Conservation (phyloP, 352 stramenopile species). For the Chrysophaeum taylorii region DNA sequence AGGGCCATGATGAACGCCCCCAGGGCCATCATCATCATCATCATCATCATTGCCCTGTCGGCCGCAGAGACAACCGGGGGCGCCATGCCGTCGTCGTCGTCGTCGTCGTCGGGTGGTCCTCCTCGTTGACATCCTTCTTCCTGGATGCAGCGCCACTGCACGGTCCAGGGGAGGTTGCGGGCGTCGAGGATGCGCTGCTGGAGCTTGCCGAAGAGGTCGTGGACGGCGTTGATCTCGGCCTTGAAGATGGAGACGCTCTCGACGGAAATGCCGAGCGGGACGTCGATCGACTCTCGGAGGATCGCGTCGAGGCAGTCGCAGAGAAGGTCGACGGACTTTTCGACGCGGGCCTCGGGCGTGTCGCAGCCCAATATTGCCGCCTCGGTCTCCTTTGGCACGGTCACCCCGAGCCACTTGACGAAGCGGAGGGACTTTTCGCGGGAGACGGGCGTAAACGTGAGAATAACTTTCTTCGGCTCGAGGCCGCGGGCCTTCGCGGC, state of each 20-base stretch:
- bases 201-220: slow-evolving; percentile 39
- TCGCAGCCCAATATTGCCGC: slow-evolving; percentile 34
- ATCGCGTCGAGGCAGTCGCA: slow-evolving; percentile 33
- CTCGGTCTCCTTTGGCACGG: slow-evolving; percentile 37
- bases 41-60: no score
- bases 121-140: no score
- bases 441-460: slow-evolving; percentile 44
- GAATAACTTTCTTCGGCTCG: slow-evolving; percentile 37
- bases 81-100: no score
- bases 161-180: slow-evolving; percentile 13
- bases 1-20: no score
- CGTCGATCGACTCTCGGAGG: slow-evolving; percentile 30
- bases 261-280: slow-evolving; percentile 42
- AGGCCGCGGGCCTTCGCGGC: slow-evolving; percentile 33
- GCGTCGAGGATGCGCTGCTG: slow-evolving; percentile 30
- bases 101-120: no score
- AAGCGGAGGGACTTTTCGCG: slow-evolving; percentile 45
- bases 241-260: slow-evolving; percentile 46
- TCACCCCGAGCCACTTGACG: slow-evolving; percentile 47
- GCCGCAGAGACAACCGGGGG: no score
- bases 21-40: no score
- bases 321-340: slow-evolving; percentile 35
- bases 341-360: slow-evolving; percentile 35
- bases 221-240: slow-evolving; percentile 44
- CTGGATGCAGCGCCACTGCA: slow-evolving; percentile 19